phyloP scores from a whole-genome alignment of 129 eudicot genomes.

The Tagetes patula region DNA sequence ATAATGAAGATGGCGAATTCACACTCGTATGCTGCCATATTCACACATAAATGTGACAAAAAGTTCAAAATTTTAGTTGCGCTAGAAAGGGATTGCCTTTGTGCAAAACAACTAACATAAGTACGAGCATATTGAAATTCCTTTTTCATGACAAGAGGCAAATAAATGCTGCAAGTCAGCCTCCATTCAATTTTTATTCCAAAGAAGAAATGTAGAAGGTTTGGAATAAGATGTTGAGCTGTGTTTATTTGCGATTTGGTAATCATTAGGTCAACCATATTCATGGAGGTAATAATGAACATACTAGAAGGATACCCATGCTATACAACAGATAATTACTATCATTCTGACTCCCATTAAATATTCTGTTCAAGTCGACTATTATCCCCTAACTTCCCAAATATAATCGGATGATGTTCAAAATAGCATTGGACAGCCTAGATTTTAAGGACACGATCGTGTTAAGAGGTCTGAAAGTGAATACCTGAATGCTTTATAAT shows the following conservation, averaged over 20 bases:
- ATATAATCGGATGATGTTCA: neutral
- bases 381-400: neutral
- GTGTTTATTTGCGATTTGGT: neutral
- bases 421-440: neutral
- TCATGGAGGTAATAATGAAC: slow-evolving; percentile 1
- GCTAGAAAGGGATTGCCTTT: neutral
- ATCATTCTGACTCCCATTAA: neutral
- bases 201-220: neutral
- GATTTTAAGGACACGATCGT: neutral
- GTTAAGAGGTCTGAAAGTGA: neutral
- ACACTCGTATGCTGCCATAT: slow-evolving; percentile 20
- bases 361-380: neutral
- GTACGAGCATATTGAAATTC: slow-evolving; percentile 1
- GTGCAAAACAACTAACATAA: slow-evolving; percentile 5
- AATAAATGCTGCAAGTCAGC: slow-evolving; percentile 2
- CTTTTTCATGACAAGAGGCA: slow-evolving; percentile 7
- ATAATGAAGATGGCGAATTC: slow-evolving; percentile 21
- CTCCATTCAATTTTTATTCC: neutral
- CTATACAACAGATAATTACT: neutral
- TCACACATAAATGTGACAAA: neutral
- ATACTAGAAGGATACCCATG: neutral
- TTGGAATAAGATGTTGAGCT: neutral
- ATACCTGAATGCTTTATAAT: neutral
- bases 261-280: neutral
- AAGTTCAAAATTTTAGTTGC: neutral